Percentiles rank a stretch among this genome's conserved stretches.
These are phyloP conservation scores for Cyberlindnera bimundalis DNA, from an alignment of 805 yeast genomes.

Conservation along the genomic window DNA sequence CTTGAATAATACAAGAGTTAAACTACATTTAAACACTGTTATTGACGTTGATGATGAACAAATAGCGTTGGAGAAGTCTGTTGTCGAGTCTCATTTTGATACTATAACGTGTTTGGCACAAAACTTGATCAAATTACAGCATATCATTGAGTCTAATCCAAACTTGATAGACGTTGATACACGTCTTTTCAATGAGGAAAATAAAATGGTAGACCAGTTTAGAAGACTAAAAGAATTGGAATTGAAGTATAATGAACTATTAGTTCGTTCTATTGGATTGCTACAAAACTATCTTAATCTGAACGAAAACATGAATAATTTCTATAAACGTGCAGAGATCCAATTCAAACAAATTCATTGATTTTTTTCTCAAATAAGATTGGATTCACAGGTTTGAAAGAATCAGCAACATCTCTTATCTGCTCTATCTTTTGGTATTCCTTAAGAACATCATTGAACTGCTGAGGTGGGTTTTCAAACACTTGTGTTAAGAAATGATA, in stretches of 20 bases:
- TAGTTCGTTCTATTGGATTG: constrained; percentile 22
- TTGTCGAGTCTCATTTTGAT: constrained; percentile 11
- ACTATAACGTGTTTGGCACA: neutral
- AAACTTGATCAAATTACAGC: neutral
- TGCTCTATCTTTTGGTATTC: constrained; percentile 1
- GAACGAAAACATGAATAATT: constrained; percentile 18
- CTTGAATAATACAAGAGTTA: constrained; percentile 9
- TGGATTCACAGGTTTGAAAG: too few relatives aligned
- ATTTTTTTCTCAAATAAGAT: constrained; percentile 11
- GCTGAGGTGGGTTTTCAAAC: neutral
- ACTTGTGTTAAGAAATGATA: neutral
- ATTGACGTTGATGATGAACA: neutral
- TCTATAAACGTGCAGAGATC: constrained; percentile 1
- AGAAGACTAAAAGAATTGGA: constrained; percentile 14
- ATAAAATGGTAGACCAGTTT: neutral
- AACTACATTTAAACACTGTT: constrained; percentile 7
- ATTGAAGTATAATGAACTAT: constrained; percentile 21
- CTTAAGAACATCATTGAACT: neutral
- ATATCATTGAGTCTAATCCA: neutral
- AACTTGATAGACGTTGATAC: neutral
- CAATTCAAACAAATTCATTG: constrained; percentile 14
- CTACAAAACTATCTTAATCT: constrained; percentile 25
- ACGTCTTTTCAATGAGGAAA: neutral
- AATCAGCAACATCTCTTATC: neutral
- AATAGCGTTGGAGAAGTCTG: constrained; percentile 2